Evolutionary conservation across 2,329 filamentous ascomycete species (phyloP), one percentile per base, ranked within the genome.

Genomic region (Aulographum hederae): DNA sequence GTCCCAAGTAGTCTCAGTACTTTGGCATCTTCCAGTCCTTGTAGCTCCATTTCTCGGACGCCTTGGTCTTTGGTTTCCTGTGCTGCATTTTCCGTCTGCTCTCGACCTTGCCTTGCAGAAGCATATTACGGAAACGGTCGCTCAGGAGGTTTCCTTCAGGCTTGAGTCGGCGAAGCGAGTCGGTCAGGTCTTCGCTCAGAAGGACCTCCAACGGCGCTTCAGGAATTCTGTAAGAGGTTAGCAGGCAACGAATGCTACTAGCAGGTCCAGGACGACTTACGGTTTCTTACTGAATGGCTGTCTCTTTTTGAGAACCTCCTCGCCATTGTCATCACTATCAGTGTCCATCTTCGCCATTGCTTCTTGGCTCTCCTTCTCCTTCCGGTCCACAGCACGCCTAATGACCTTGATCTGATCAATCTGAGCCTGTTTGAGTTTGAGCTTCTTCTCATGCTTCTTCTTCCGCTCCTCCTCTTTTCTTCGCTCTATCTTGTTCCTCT

Each of bases 11-110:
- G n/a, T n/a, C n/a, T n/a, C n/a, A n/a, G n/a, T n/a, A n/a, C n/a
- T n/a, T n/a, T n/a, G n/a, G n/a, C n/a, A n/a, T n/a, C n/a, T 63
- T 66, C 56, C 93, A 98, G 52, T 98, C 89, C 65, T 98, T 98
- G 62, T 93, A 80, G 28, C 76, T 73, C 89, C 89, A 98, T 59
- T 95, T 98, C 68, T 95, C 89, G 5, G 82, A 93, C 32, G 73
- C 56, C 53, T 79, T 81, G 43, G 63, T 73, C 65, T 74, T 85
- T 39, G 71, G 69, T 62, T 89, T 80, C 66, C 80, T 92, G 46
- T 67, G 68, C 58, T 89, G 86, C 35, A 86, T 69, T 32, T 75
- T 74, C 50, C 76, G 76, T 43, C 89, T 68, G 31, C 70, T 69
- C 62, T 98, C 89, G 38, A 98, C 58, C 58, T 89, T 92, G 37